These are phyloP conservation scores for Dalbergia oliveri DNA, from an alignment of 306 rosid genomes.

Conservation along the genomic window DNA sequence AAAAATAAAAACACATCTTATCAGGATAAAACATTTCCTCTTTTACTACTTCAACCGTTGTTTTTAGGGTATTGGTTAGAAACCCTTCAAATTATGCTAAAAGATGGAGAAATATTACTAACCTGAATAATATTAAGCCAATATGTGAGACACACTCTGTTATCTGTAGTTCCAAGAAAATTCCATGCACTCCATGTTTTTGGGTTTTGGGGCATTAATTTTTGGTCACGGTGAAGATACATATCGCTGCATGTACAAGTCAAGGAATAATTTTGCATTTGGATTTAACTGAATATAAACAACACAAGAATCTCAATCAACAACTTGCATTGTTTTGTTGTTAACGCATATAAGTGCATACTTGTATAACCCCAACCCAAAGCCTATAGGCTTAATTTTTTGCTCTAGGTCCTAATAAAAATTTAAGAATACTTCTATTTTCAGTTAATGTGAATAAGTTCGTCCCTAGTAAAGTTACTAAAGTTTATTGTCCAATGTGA, in stretches of 20 bases:
- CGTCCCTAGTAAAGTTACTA: neutral
- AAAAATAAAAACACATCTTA: too few relatives aligned
- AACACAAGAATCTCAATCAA: conserved; percentile 25
- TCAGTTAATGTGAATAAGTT: too few relatives aligned
- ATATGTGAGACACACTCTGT: conserved; percentile 81
- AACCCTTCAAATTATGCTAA: too few relatives aligned
- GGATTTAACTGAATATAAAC: conserved; percentile 34
- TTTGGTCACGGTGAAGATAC: conserved; percentile 91
- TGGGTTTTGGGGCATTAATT: conserved; percentile 86
- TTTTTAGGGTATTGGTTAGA: too few relatives aligned
- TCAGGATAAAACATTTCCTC: too few relatives aligned
- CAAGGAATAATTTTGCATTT: conserved; percentile 53
- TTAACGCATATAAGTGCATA: neutral
- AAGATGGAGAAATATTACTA: conserved; percentile 31
- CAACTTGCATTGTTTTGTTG: neutral
- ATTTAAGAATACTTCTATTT: neutral
- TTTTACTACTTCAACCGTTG: too few relatives aligned
- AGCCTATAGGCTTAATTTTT: neutral
- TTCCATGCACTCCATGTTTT: conserved; percentile 99
- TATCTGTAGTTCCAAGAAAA: conserved; percentile 74
- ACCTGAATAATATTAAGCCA: conserved; percentile 98
- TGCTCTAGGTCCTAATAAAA: conserved; percentile 1
- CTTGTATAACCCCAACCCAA: neutral
- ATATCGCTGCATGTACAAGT: conserved; percentile 84
- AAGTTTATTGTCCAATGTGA: neutral